Conservation (phyloP, 1,284 basidiomycete genomes). For the Vanrija sp. region DNA sequence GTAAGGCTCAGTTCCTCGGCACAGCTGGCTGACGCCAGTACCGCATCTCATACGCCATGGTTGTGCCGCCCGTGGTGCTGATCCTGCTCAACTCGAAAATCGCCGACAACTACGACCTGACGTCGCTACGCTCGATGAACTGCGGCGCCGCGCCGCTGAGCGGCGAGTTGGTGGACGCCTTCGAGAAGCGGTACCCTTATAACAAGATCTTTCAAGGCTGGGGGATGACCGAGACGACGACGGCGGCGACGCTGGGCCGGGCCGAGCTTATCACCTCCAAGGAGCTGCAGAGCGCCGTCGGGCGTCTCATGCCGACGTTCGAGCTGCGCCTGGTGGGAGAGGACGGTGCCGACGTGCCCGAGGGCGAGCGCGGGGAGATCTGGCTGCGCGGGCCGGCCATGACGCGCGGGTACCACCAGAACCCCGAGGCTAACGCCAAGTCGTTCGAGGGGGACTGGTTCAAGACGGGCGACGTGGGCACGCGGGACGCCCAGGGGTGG, state of each 20-base stretch:
- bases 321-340: conserved; percentile 64
- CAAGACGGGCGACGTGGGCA: conserved; percentile 75
- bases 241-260: conserved; percentile 20
- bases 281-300: conserved; percentile 52
- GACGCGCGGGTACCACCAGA: conserved; percentile 70
- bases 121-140: conserved; percentile 59
- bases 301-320: conserved; percentile 69
- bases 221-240: conserved; percentile 50
- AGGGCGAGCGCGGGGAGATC: conserved; percentile 66
- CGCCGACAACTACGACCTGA: conserved; percentile 65
- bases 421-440: conserved; percentile 61
- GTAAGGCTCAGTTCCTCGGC: conserved; percentile 38
- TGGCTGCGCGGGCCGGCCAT: conserved; percentile 71
- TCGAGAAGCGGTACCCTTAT: conserved; percentile 23
- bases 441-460: conserved; percentile 71
- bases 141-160: conserved; percentile 82
- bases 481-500: conserved; percentile 60
- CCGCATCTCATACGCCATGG: conserved; percentile 59
- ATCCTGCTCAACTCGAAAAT: conserved; percentile 51
- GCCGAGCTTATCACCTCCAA: conserved; percentile 52
- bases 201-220: conserved; percentile 42
- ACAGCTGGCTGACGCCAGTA: conserved; percentile 52
- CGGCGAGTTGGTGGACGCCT: conserved; percentile 27
- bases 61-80: conserved; percentile 82
- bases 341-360: conserved; percentile 49